A percentile compares a stretch with the other conserved stretches of the same genome.
Conservation (phyloP, 2,329 filamentous ascomycete genomes). For the Monilinia polystroma region DNA sequence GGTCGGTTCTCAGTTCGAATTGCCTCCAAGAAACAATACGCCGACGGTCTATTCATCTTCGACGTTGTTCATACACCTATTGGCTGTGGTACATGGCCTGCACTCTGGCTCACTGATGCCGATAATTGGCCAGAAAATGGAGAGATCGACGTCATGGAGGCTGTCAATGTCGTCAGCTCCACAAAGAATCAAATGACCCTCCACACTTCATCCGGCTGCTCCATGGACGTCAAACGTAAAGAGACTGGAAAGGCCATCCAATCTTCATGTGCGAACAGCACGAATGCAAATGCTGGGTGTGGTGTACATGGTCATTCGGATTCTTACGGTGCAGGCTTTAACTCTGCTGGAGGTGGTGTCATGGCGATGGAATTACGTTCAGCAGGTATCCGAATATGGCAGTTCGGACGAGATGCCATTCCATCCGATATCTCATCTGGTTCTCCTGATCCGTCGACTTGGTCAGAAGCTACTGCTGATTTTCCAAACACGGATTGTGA, state of each 20-base stretch:
- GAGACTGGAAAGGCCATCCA: constrained; percentile 51
- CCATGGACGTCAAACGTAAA: constrained; percentile 43
- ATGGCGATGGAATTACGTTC: constrained; percentile 50
- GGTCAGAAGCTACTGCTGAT: constrained; percentile 48
- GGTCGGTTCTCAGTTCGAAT: constrained; percentile 51
- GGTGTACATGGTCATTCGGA: constrained; percentile 44
- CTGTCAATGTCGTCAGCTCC: constrained; percentile 46
- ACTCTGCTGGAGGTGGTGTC: constrained; percentile 48
- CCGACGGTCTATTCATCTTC: constrained; percentile 54
- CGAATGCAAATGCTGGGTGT: constrained; percentile 46
- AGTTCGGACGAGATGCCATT: constrained; percentile 47
- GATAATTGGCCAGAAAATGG: constrained; percentile 60
- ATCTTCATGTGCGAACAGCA: constrained; percentile 46
- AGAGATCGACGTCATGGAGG: constrained; percentile 57
- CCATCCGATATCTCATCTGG: constrained; percentile 47
- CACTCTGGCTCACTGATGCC: constrained; percentile 64
- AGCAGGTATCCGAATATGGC: constrained; percentile 51
- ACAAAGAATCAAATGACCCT: constrained; percentile 47
- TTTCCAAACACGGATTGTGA: constrained; percentile 61
- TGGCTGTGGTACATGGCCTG: constrained; percentile 53
- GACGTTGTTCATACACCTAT: constrained; percentile 60
- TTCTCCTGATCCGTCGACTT: constrained; percentile 46
- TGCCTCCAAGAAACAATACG: constrained; percentile 53
- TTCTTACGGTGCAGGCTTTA: constrained; percentile 55
- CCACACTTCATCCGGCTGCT: constrained; percentile 49